Evolutionary conservation across 495 filamentous ascomycete genomes (phyloP).

Genomic region (Xylaria nigripes): DNA sequence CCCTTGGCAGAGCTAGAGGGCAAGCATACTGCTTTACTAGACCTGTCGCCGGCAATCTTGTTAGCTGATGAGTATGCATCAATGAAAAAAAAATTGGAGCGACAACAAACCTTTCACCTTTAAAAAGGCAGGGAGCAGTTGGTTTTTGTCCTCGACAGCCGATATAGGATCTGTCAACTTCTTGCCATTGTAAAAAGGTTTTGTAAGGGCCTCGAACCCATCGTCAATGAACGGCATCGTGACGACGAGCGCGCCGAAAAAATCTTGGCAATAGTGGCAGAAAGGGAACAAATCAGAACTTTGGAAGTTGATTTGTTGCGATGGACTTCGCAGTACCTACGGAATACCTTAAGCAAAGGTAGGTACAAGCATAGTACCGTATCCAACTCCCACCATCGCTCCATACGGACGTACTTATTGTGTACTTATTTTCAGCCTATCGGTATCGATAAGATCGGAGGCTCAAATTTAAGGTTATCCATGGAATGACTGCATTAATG

Average conservation of each 20-base stretch:
- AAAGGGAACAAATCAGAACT: conserved; percentile 3
- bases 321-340: too few species aligned
- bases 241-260: conserved; percentile 7
- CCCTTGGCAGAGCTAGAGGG: neutral
- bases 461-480: conserved; percentile 12
- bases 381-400: conserved; percentile 8
- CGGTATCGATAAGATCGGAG: conserved; percentile 11
- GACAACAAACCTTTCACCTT: conserved; percentile 71
- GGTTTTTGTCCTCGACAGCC: conserved; percentile 91
- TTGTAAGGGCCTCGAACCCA: conserved; percentile 76
- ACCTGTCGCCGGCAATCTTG: conserved; percentile 25
- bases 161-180: conserved; percentile 85
- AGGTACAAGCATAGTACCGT: neutral
- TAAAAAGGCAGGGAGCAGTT: conserved; percentile 87
- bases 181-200: conserved; percentile 96
- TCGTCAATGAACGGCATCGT: conserved; percentile 42
- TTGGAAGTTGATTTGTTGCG: conserved; percentile 15
- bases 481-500: conserved; percentile 1
- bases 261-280: conserved; percentile 2
- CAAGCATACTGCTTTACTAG: conserved; percentile 68
- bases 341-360: too few species aligned
- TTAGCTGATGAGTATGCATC: conserved; percentile 16
- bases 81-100: conserved; percentile 3
- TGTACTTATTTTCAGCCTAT: conserved; percentile 3
- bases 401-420: neutral